A percentile compares a stretch with the other conserved stretches of the same genome.
phyloP scores from a whole-genome alignment of 1,284 basidiomycete species.

The Pseudozyma flocculosa region DNA sequence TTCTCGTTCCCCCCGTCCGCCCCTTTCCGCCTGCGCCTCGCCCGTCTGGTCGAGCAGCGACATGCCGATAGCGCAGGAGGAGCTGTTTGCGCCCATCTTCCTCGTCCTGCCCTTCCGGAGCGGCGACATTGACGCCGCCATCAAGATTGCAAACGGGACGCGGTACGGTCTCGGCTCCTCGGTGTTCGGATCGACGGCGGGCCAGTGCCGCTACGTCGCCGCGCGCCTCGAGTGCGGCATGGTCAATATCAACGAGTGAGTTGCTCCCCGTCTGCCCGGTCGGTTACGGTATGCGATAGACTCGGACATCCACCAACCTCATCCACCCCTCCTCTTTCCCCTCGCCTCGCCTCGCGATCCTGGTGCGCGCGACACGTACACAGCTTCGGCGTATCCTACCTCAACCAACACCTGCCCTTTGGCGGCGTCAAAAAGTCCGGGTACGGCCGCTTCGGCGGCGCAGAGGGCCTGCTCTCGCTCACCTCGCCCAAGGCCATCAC shows the following conservation, averaged over 20 bases:
- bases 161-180: conserved; percentile 89
- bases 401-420: conserved; percentile 88
- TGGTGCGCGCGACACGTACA: no score
- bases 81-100: conserved; percentile 54
- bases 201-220: conserved; percentile 75
- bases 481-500: conserved; percentile 85
- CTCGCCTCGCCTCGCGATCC: no score
- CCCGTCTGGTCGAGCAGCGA: background rate
- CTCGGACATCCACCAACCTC: no score
- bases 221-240: conserved; percentile 83
- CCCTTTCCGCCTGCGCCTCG: no score
- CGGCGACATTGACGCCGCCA: conserved; percentile 77
- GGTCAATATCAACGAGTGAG: conserved; percentile 77
- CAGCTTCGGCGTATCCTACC: conserved; percentile 79
- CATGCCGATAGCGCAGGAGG: conserved; percentile 53
- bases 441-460: conserved; percentile 63
- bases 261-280: no score
- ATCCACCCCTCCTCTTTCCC: no score
- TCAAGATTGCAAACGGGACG: conserved; percentile 81
- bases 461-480: conserved; percentile 82
- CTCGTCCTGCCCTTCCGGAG: conserved; percentile 60
- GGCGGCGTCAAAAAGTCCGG: conserved; percentile 73
- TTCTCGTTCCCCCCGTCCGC: no score
- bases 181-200: conserved; percentile 83
- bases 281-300: no score